Evolutionary conservation across 495 filamentous ascomycete species (phyloP), one percentile per base, ranked within the genome.

Genomic region (Xylaria venustula): DNA sequence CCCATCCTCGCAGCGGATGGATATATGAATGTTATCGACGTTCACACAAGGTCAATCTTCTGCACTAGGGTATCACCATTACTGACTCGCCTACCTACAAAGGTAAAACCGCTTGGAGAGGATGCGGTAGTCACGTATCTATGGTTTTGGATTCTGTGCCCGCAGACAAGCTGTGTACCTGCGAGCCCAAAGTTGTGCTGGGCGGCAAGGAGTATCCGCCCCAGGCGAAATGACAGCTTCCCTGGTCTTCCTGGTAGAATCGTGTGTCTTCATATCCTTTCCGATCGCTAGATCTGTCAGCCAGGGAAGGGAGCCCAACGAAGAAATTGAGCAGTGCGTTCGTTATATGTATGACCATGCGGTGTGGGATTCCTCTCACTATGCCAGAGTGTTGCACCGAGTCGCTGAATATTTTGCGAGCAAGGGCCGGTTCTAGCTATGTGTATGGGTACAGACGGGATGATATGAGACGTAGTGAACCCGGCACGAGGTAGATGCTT

Each of bases 51-150:
- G 30, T 11, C 4, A 4, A 4, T 34, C 14, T 30, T 50, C 19
- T 26, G 12, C 4, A 5, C 2, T 40, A 23, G n/a, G n/a, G n/a
- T n/a, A n/a, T n/a, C n/a, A 22, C 54, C 41, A 48, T 8, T 17
- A 17, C n/a, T 37, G 3, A 55, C 14, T 15, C 14, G 41, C 48
- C 37, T 7, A 15, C 20, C 23, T 12, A 41, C 34, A 42, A 51
- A 91, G 89, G 82, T 54, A 88, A 90, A 62, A 71, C 75, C 56
- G 83, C 87, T 49, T 92, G 89, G 89, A 80, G 73, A 63, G 89
- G 89, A 57, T 92, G 90, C 75, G 89, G 89, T 42, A 71, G 40
- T 26, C 89, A 92, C 66, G 80, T 92, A 48, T 80, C 87, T 15
- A 72, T 64, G 1, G 88, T 91, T 11, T 83, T 92, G 77, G 88